phyloP scores from a whole-genome alignment of 148 eudicot species.

The Euryodendron excelsum region DNA sequence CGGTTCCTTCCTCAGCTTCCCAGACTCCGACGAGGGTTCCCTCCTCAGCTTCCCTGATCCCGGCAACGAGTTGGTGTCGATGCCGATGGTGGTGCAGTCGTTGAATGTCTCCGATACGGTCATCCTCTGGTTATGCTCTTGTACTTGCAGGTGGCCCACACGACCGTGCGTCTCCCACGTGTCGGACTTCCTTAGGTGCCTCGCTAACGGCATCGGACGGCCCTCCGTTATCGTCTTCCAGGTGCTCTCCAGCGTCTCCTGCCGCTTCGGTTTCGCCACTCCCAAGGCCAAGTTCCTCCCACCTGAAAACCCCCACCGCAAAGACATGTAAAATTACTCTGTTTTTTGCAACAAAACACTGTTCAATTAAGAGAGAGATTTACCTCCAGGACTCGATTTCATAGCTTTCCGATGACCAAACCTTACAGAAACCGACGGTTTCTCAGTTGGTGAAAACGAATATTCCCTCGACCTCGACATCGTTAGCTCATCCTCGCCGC shows the following conservation, averaged over 20 bases:
- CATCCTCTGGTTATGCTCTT: conserved; percentile 29
- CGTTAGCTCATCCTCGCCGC: conserved; percentile 36
- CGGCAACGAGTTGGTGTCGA: no score
- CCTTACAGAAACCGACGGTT: conserved; percentile 61
- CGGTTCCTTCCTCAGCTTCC: conserved; percentile 59
- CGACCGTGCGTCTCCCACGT: conserved; percentile 43
- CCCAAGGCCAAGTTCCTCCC: conserved; percentile 56
- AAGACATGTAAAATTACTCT: neutral
- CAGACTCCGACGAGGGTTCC: neutral
- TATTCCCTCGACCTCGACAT: conserved; percentile 29
- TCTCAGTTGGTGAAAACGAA: conserved; percentile 30
- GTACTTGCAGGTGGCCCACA: neutral
- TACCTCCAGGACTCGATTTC: conserved; percentile 71
- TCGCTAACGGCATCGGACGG: conserved; percentile 54
- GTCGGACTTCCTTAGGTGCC: conserved; percentile 66
- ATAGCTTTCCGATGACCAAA: conserved; percentile 52
- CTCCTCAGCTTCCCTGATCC: no score
- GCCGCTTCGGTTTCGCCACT: conserved; percentile 64
- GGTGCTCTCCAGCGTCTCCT: conserved; percentile 68
- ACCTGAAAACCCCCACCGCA: conserved; percentile 33
- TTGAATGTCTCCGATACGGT: conserved; percentile 57
- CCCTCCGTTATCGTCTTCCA: conserved; percentile 83
- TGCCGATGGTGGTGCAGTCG: neutral
- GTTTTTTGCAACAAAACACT: no score
- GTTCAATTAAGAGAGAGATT: neutral